Evolutionary conservation across 768 basidiomycete species (phyloP).

Genomic region (Boletales sp.): DNA sequence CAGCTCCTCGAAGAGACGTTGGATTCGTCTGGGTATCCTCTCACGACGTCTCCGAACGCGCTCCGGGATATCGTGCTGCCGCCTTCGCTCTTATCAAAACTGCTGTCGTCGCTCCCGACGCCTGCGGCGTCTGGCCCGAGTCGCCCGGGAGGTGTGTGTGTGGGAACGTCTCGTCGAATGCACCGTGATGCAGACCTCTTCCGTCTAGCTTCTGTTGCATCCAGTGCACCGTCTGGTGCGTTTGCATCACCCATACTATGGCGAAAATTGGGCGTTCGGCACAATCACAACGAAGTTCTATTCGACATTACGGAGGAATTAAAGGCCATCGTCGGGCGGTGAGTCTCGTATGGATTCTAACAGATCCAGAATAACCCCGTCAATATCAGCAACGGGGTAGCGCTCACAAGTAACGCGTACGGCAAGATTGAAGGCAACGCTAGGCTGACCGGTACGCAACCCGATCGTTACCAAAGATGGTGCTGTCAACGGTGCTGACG

Average conservation of each 20-base stretch:
- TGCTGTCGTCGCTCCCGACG: slow-evolving; percentile 40
- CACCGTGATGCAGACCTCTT: not conserved
- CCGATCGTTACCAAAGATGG: not conserved
- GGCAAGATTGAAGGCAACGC: slow-evolving; percentile 78
- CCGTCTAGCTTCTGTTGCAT: slow-evolving; percentile 28
- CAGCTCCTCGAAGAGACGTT: slow-evolving; percentile 95
- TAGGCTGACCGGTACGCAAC: slow-evolving; percentile 63
- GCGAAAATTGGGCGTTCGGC: slow-evolving; percentile 79
- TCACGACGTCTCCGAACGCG: slow-evolving; percentile 87
- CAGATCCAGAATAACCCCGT: not conserved
- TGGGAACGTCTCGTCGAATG: no score
- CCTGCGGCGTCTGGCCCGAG: slow-evolving; percentile 23
- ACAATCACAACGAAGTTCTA: slow-evolving; percentile 88
- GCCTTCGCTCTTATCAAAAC: slow-evolving; percentile 79
- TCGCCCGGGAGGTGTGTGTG: slow-evolving; percentile 29
- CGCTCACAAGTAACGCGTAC: slow-evolving; percentile 64
- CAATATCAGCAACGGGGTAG: slow-evolving; percentile 55
- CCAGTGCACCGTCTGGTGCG: slow-evolving; percentile 39
- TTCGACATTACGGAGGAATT: slow-evolving; percentile 88
- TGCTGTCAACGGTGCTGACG: not conserved
- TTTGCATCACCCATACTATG: slow-evolving; percentile 93
- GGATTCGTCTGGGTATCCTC: slow-evolving; percentile 86
- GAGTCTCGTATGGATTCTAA: not conserved
- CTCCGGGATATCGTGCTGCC: slow-evolving; percentile 92
- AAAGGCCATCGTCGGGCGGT: slow-evolving; percentile 42